Evolutionary conservation across 148 eudicot genomes (phyloP).

Genomic region (Oxyria digyna): DNA sequence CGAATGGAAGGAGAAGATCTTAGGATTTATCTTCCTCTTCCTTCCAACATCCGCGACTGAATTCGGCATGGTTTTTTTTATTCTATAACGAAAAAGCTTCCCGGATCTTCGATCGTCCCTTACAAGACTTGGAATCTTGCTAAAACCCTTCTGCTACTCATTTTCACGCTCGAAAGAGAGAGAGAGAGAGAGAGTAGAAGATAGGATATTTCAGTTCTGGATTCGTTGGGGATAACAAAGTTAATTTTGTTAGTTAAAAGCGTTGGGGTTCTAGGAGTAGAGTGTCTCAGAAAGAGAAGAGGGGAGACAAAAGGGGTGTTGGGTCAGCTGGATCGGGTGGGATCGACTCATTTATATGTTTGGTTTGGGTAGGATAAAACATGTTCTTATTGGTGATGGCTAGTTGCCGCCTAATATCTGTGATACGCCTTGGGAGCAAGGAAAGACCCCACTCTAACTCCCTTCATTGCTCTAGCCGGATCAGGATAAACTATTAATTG

Average conservation of each 20-base stretch:
- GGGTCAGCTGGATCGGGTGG: no score
- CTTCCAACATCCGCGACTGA: no score
- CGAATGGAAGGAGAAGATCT: slow-evolving; percentile 20
- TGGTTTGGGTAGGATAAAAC: no score
- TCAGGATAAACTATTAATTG: no score
- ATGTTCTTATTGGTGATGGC: no score
- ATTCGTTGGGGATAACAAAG: not conserved
- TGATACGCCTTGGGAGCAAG: no score
- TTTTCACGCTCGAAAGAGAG: not conserved
- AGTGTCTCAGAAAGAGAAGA: not conserved
- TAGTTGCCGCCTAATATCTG: no score
- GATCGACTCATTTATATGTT: no score
- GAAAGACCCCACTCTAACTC: no score
- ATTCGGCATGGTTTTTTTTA: slow-evolving; percentile 24
- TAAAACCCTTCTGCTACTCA: not conserved
- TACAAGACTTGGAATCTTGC: slow-evolving; percentile 6
- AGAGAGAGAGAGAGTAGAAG: not conserved
- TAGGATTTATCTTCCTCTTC: slow-evolving; percentile 19
- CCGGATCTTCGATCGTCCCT: not conserved
- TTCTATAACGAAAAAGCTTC: not conserved
- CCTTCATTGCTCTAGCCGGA: no score
- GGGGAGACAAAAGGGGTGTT: no score
- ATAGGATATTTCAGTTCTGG: not conserved
- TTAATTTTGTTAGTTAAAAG: not conserved
- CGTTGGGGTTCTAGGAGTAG: not conserved